Conservation (phyloP, 192 early-diverging fungal species). For the Radiomyces spectabilis region DNA sequence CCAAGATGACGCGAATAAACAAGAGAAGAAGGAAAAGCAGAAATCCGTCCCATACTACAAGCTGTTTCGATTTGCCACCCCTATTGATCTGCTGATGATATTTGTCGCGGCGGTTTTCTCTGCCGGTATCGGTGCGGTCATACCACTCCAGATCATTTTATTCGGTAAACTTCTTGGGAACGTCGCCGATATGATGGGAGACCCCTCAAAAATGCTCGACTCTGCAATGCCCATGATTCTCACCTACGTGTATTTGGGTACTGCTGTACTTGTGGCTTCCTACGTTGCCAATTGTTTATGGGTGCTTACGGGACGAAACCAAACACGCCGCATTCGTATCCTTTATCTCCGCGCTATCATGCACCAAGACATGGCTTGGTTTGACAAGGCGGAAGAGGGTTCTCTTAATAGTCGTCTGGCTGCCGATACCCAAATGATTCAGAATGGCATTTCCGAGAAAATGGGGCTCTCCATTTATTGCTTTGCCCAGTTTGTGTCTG, state of each 20-base stretch:
- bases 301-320: slow-evolving; percentile 39
- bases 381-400: slow-evolving; percentile 69
- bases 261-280: slow-evolving; percentile 42
- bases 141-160: slow-evolving; percentile 14
- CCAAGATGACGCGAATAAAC: no score
- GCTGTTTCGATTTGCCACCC: slow-evolving; percentile 10
- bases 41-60: slow-evolving; percentile 45
- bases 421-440: slow-evolving; percentile 74
- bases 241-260: slow-evolving; percentile 48
- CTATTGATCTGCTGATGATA: slow-evolving; percentile 1
- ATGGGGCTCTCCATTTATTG: slow-evolving; percentile 60
- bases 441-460: slow-evolving; percentile 85
- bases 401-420: slow-evolving; percentile 81
- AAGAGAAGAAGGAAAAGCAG: slow-evolving; percentile 27
- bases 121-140: slow-evolving; percentile 1
- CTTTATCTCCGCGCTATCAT: slow-evolving; percentile 70
- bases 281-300: slow-evolving; percentile 54
- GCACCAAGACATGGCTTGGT: slow-evolving; percentile 80
- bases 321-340: slow-evolving; percentile 61
- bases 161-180: slow-evolving; percentile 13
- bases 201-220: neutral
- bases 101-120: neutral
- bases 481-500: slow-evolving; percentile 55
- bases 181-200: neutral
- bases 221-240: slow-evolving; percentile 18